These are phyloP conservation scores for Lachancea quebecensis DNA, from an alignment of 805 yeast genomes.

Conservation along the genomic window DNA sequence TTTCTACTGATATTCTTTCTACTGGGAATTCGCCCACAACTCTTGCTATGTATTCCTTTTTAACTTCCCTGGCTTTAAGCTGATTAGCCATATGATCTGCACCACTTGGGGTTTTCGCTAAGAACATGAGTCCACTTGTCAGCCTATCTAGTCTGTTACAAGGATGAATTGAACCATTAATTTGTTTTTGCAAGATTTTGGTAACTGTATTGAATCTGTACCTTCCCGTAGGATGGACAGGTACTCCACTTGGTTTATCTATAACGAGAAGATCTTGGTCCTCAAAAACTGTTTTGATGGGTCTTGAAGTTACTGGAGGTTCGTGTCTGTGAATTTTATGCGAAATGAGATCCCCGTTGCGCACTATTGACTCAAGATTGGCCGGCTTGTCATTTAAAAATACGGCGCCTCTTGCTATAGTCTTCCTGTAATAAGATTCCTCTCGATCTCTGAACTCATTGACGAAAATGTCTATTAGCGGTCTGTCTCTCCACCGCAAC, in stretches of 20 bases:
- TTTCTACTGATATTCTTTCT: constrained; percentile 48
- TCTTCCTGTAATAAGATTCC: constrained; percentile 53
- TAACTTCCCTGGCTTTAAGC: constrained; percentile 62
- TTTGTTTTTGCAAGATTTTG: constrained; percentile 66
- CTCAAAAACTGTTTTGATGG: constrained; percentile 62
- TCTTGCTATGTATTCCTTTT: constrained; percentile 79
- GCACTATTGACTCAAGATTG: constrained; percentile 52
- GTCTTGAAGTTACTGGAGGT: constrained; percentile 61
- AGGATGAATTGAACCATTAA: constrained; percentile 63
- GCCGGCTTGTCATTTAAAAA: constrained; percentile 64
- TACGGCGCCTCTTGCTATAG: constrained; percentile 60
- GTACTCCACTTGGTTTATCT: constrained; percentile 91
- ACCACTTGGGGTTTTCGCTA: constrained; percentile 74
- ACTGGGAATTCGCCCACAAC: constrained; percentile 85
- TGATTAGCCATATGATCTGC: constrained; percentile 73
- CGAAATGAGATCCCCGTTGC: constrained; percentile 75
- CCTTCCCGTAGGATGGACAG: constrained; percentile 93
- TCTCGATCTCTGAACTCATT: constrained; percentile 80
- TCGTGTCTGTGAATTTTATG: constrained; percentile 86
- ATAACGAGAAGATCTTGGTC: constrained; percentile 73
- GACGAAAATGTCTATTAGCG: constrained; percentile 70
- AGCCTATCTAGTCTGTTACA: constrained; percentile 85
- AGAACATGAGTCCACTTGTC: constrained; percentile 89
- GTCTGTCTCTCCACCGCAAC: constrained; percentile 83
- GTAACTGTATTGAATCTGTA: constrained; percentile 71